A percentile compares a stretch with the other conserved stretches of the same genome.
Conservation (phyloP, 257 asterid genomes). For the Prunella vulgaris region DNA sequence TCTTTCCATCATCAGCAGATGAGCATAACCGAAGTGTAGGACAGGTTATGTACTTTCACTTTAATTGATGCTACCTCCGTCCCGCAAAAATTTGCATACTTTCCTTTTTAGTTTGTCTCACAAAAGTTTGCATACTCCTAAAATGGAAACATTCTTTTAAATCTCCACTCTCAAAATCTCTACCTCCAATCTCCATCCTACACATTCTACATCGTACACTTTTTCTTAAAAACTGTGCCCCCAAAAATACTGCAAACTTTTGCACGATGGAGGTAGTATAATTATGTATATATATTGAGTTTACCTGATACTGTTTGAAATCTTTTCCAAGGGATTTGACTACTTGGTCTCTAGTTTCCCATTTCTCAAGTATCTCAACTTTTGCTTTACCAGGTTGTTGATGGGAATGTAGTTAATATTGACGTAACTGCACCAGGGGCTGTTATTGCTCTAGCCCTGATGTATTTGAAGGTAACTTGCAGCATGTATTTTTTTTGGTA, state of each 20-base stretch:
- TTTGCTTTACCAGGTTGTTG: slow-evolving; percentile 47
- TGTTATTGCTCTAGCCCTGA: slow-evolving; percentile 75
- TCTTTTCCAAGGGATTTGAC: background rate
- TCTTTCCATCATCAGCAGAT: slow-evolving; percentile 43
- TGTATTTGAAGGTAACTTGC: slow-evolving; percentile 77
- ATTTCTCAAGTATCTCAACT: slow-evolving; percentile 25
- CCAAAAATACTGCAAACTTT: too few relatives aligned
- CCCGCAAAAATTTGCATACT: too few relatives aligned
- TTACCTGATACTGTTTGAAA: background rate
- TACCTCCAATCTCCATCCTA: too few relatives aligned
- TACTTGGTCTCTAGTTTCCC: slow-evolving; percentile 8
- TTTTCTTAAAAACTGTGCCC: too few relatives aligned
- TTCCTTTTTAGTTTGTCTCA: too few relatives aligned
- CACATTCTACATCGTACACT: too few relatives aligned
- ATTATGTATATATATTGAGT: background rate
- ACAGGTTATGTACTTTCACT: slow-evolving; percentile 50
- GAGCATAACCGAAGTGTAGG: slow-evolving; percentile 69
- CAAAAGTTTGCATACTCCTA: too few relatives aligned
- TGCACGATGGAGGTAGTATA: too few relatives aligned
- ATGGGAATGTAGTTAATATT: slow-evolving; percentile 64
- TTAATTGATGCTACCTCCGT: background rate
- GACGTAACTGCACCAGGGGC: slow-evolving; percentile 99
- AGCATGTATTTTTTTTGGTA: slow-evolving; percentile 7
- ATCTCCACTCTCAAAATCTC: too few relatives aligned
- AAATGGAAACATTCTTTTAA: too few relatives aligned